Conservation (phyloP, 2,329 filamentous ascomycete genomes). For the Celoporthe dispersa region DNA sequence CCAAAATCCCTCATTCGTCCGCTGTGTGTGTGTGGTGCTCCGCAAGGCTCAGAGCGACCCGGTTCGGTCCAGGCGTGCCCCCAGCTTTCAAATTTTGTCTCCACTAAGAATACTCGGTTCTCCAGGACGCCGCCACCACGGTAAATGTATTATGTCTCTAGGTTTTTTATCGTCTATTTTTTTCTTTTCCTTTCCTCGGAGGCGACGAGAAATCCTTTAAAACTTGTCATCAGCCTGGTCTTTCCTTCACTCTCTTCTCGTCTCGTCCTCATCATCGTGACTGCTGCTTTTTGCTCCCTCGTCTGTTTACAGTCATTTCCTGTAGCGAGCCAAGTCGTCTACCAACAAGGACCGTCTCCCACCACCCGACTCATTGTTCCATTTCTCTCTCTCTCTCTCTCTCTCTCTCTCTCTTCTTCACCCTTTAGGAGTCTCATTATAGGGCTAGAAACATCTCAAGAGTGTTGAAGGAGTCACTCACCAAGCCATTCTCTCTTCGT, state of each 20-base stretch:
- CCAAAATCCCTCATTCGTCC: conserved; percentile 21
- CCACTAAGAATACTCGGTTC: conserved; percentile 17
- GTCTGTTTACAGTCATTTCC: not conserved
- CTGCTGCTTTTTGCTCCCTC: not conserved
- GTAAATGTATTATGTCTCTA: not conserved
- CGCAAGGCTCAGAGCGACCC: conserved; percentile 6
- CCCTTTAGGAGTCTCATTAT: not conserved
- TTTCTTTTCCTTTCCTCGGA: not conserved
- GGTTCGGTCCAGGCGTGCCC: conserved; percentile 24
- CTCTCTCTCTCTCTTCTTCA: not conserved
- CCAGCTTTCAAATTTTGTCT: conserved; percentile 22
- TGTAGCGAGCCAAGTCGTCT: not conserved
- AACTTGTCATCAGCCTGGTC: not conserved
- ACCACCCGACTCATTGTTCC: not conserved
- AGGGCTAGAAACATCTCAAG: not conserved
- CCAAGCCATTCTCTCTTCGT: not conserved
- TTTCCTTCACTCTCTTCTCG: not conserved
- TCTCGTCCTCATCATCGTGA: not conserved
- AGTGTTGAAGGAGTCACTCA: conserved; percentile 13
- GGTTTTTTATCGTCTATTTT: too few species aligned
- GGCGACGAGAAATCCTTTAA: conserved; percentile 20
- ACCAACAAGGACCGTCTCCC: not conserved
- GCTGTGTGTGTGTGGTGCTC: not conserved
- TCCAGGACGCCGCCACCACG: conserved; percentile 18
- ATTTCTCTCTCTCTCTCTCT: not conserved